Conservation (phyloP, 1,284 basidiomycete genomes). For the Gymnopus androsaceus region DNA sequence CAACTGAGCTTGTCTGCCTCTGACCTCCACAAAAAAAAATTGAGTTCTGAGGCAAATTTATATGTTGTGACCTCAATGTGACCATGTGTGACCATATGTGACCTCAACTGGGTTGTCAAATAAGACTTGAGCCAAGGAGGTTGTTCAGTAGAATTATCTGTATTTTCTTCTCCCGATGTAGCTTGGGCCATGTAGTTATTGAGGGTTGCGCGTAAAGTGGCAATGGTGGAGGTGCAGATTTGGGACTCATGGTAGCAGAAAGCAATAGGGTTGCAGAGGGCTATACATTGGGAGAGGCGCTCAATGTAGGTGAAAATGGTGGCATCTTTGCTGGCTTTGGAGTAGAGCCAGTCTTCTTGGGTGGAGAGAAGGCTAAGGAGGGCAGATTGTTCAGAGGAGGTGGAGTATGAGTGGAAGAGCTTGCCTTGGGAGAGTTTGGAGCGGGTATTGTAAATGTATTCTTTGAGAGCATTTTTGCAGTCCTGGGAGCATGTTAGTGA, state of each 20-base stretch:
- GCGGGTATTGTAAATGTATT: constrained; percentile 94
- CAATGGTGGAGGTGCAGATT: constrained; percentile 71
- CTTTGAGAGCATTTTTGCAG: constrained; percentile 95
- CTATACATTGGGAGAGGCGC: constrained; percentile 79
- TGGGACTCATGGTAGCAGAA: constrained; percentile 82
- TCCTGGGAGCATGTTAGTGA: constrained; percentile 52
- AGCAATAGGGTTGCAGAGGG: constrained; percentile 81
- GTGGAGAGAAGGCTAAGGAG: constrained; percentile 70
- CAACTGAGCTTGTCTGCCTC: too few species aligned
- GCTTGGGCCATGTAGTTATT: constrained; percentile 83
- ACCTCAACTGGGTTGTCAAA: too few species aligned
- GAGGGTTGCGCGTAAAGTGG: constrained; percentile 80
- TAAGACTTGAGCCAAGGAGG: too few species aligned
- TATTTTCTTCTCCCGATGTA: constrained; percentile 80
- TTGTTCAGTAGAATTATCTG: too few species aligned
- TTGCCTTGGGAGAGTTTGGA: constrained; percentile 91
- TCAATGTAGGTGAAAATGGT: constrained; percentile 87
- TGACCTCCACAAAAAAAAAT: too few species aligned
- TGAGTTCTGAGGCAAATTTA: too few species aligned
- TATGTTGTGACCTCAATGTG: too few species aligned
- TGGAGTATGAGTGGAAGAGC: constrained; percentile 75
- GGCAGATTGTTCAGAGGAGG: constrained; percentile 72
- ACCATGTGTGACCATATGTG: too few species aligned
- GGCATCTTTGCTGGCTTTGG: constrained; percentile 93
- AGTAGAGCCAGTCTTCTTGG: constrained; percentile 94